These are phyloP conservation scores for Globisporangium heterothallicum DNA, from an alignment of 352 stramenopile species.

Conservation along the genomic window DNA sequence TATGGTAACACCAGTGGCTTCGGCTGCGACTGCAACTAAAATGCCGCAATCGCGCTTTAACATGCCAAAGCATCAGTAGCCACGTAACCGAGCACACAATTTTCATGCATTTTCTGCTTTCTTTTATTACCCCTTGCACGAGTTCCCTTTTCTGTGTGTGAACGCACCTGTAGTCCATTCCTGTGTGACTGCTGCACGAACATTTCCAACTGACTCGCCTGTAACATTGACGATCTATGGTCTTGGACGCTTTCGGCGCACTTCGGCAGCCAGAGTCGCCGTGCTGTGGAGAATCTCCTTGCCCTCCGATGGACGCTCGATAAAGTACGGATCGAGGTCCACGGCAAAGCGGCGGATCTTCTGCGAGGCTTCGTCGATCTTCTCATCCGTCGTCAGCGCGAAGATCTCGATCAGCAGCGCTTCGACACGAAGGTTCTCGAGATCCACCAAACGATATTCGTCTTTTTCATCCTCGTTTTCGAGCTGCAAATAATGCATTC, in stretches of 20 bases:
- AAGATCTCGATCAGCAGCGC: constrained; percentile 84
- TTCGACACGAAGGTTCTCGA: constrained; percentile 80
- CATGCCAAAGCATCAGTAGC: no score
- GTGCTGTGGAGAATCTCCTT: constrained; percentile 84
- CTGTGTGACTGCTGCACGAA: no score
- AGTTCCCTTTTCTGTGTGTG: constrained; percentile 8
- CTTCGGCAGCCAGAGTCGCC: constrained; percentile 69
- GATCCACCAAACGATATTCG: constrained; percentile 75
- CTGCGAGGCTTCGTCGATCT: constrained; percentile 79
- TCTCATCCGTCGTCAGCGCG: constrained; percentile 77
- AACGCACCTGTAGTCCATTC: no score
- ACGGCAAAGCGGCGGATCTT: constrained; percentile 79
- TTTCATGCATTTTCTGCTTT: no score
- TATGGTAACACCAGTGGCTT: constrained; percentile 15
- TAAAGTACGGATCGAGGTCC: constrained; percentile 80
- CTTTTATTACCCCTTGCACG: no score
- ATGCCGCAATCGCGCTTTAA: no score
- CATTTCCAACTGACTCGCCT: no score
- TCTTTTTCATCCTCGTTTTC: constrained; percentile 81
- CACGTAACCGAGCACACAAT: no score
- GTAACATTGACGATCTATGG: no score
- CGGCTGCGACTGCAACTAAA: constrained; percentile 44
- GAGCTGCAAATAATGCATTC: constrained; percentile 24
- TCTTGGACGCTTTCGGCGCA: constrained; percentile 68
- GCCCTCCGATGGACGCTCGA: constrained; percentile 75